These are phyloP conservation scores for Tritrichomonas musculus DNA, from an alignment of 208 protist species.

Conservation along the genomic window DNA sequence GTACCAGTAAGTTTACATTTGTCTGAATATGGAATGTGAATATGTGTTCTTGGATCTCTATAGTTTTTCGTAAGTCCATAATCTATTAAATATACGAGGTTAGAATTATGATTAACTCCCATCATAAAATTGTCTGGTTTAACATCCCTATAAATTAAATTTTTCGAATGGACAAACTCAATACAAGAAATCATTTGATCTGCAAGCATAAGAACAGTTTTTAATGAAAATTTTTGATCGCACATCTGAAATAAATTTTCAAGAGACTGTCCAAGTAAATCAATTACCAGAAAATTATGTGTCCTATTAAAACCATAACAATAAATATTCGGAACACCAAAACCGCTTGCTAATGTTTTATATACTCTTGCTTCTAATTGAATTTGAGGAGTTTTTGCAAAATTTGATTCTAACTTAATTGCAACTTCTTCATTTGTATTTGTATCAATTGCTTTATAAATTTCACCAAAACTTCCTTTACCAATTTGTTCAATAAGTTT, in stretches of 20 bases:
- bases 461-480: constrained; percentile 90
- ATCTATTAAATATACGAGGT: constrained; percentile 42
- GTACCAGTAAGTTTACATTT: constrained; percentile 70
- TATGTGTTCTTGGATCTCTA: constrained; percentile 86
- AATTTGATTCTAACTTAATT: constrained; percentile 69
- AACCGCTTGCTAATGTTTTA: constrained; percentile 26
- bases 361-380: constrained; percentile 91
- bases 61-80: constrained; percentile 93
- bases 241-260: constrained; percentile 92
- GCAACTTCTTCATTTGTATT: constrained; percentile 53
- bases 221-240: constrained; percentile 75
- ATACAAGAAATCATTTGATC: constrained; percentile 85
- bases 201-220: constrained; percentile 94
- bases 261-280: constrained; percentile 87
- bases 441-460: constrained; percentile 53
- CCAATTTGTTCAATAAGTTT: constrained; percentile 64
- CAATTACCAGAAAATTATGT: constrained; percentile 97
- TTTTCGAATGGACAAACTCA: constrained; percentile 88
- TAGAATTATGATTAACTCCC: constrained; percentile 70
- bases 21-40: constrained; percentile 92
- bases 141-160: constrained; percentile 91
- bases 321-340: constrained; percentile 77
- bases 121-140: constrained; percentile 98
- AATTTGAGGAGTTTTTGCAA: constrained; percentile 83
- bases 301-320: constrained; percentile 87